A percentile compares a stretch with the other conserved stretches of the same genome.
phyloP scores from a whole-genome alignment of 1,139 yeast genomes.

The Pichia sp. region DNA sequence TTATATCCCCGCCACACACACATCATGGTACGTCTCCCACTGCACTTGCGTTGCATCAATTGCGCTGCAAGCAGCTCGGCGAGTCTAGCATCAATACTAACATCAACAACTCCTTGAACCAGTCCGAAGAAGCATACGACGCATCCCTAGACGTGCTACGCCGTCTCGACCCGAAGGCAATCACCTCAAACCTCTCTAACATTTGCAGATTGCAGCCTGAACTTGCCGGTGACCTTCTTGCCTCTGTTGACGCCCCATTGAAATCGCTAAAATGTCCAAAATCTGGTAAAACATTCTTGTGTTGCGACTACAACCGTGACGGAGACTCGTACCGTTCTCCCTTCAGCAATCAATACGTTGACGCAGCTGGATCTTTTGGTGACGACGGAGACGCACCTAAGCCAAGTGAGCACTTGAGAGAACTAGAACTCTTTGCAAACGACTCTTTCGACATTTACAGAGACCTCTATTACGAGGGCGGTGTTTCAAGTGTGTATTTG shows the following conservation, averaged over 20 bases:
- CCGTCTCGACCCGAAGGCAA: constrained; percentile 74
- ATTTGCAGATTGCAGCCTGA: constrained; percentile 77
- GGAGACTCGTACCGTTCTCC: constrained; percentile 93
- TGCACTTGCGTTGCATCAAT: background rate
- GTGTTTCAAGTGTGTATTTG: constrained; percentile 81
- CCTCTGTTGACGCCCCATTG: constrained; percentile 86
- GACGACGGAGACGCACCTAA: constrained; percentile 65
- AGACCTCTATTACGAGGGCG: constrained; percentile 93
- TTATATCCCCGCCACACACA: too few species aligned
- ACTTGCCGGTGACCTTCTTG: constrained; percentile 79
- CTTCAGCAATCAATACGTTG: constrained; percentile 79
- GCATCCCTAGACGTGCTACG: constrained; percentile 85
- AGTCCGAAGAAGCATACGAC: constrained; percentile 64
- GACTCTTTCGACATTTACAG: constrained; percentile 90
- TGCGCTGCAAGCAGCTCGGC: background rate
- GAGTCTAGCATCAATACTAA: constrained; percentile 12
- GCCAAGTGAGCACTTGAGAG: constrained; percentile 65
- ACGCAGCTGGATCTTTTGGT: constrained; percentile 38
- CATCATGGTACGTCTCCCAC: background rate
- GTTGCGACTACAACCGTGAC: constrained; percentile 94
- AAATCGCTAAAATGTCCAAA: constrained; percentile 51
- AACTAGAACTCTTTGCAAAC: constrained; percentile 76
- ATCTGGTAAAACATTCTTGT: constrained; percentile 64
- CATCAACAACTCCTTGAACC: constrained; percentile 14
- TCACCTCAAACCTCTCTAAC: constrained; percentile 57